A percentile compares a stretch with the other conserved stretches of the same genome.
phyloP scores from a whole-genome alignment of 1,284 basidiomycete species.

The Porodaedalea pini region DNA sequence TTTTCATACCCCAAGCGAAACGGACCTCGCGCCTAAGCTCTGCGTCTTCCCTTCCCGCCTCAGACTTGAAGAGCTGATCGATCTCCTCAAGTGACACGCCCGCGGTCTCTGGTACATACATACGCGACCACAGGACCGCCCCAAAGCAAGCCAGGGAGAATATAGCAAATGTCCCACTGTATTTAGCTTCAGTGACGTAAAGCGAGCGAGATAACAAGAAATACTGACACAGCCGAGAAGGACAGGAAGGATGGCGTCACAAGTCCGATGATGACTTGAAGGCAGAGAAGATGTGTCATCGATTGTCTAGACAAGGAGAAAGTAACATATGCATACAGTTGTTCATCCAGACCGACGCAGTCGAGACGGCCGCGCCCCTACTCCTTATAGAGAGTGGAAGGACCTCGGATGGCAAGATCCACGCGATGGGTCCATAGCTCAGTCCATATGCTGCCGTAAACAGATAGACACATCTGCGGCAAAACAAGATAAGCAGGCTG shows the following conservation, averaged over 20 bases:
- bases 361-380: slow-evolving; percentile 80
- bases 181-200: slow-evolving; percentile 2
- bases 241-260: slow-evolving; percentile 73
- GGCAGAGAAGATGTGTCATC: slow-evolving; percentile 22
- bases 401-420: slow-evolving; percentile 80
- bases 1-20: background rate
- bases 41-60: slow-evolving; percentile 53
- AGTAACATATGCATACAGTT: slow-evolving; percentile 55
- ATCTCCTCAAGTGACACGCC: slow-evolving; percentile 74
- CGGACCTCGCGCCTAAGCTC: slow-evolving; percentile 46
- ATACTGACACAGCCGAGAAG: slow-evolving; percentile 53
- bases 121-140: slow-evolving; percentile 66
- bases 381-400: slow-evolving; percentile 85
- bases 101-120: slow-evolving; percentile 72
- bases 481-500: background rate
- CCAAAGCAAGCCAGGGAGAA: slow-evolving; percentile 63
- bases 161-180: slow-evolving; percentile 61
- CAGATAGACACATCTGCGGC: slow-evolving; percentile 59
- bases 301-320: slow-evolving; percentile 13
- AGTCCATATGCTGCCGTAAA: slow-evolving; percentile 83
- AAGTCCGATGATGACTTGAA: slow-evolving; percentile 72
- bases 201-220: slow-evolving; percentile 5
- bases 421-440: slow-evolving; percentile 82
- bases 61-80: slow-evolving; percentile 60
- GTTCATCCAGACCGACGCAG: slow-evolving; percentile 80